These are phyloP conservation scores for Mycogone perniciosa DNA, from an alignment of 2,329 filamentous ascomycete species.

Conservation along the genomic window DNA sequence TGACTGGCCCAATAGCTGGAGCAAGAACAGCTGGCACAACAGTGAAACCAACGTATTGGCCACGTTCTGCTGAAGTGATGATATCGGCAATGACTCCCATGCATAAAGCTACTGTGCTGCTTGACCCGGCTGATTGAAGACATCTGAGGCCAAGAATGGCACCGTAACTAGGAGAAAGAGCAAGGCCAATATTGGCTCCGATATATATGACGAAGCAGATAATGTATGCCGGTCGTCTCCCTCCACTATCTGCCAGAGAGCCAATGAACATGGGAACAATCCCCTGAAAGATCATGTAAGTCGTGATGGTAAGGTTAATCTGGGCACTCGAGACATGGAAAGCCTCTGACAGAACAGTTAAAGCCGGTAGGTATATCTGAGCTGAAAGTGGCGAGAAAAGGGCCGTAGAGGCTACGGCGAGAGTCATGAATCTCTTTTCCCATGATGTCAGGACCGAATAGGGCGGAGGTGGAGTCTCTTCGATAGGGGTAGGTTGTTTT, in stretches of 20 bases:
- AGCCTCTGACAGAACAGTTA: conserved; percentile 42
- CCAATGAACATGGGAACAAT: conserved; percentile 52
- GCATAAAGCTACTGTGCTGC: conserved; percentile 52
- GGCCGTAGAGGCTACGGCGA: conserved; percentile 32
- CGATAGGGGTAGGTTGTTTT: conserved; percentile 10
- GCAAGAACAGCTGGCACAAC: conserved; percentile 43
- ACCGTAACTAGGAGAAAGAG: conserved; percentile 41
- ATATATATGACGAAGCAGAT: conserved; percentile 48
- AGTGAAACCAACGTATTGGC: conserved; percentile 51
- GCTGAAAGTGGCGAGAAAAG: conserved; percentile 42
- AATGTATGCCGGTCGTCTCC: conserved; percentile 49
- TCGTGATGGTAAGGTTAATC: conserved; percentile 48
- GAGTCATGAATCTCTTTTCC: conserved; percentile 36
- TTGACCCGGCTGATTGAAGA: conserved; percentile 52
- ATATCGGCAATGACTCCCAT: conserved; percentile 58
- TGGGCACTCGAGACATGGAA: conserved; percentile 35
- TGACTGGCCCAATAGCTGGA: conserved; percentile 46
- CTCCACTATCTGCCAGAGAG: conserved; percentile 47
- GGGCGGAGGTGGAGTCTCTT: conserved; percentile 13
- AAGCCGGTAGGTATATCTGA: conserved; percentile 50
- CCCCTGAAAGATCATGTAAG: conserved; percentile 56
- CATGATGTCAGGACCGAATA: conserved; percentile 35
- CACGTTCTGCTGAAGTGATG: conserved; percentile 55
- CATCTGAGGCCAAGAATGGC: conserved; percentile 48
- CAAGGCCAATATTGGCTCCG: conserved; percentile 48